These are phyloP conservation scores for Hypoxylon lenormandii DNA, from an alignment of 495 filamentous ascomycete genomes.

Conservation along the genomic window DNA sequence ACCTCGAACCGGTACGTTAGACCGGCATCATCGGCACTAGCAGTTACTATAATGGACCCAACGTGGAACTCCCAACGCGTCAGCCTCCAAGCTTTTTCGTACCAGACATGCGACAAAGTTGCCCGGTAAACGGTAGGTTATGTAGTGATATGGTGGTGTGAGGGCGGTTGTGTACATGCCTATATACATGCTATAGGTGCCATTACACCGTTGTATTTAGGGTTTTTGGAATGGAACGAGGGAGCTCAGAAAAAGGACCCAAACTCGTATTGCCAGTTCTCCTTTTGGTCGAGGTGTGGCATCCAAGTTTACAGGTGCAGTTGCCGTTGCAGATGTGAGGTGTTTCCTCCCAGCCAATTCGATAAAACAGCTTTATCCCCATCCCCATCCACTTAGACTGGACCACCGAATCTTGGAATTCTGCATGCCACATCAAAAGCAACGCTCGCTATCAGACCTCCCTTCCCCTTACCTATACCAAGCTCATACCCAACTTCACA, in stretches of 20 bases:
- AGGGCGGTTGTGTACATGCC: no score
- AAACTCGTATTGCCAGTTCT: slow-evolving; percentile 14
- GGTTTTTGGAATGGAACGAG: slow-evolving; percentile 2
- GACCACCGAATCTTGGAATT: neutral
- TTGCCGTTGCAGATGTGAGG: no score
- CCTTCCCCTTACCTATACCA: neutral
- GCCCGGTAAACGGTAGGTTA: no score
- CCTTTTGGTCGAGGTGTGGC: slow-evolving; percentile 16
- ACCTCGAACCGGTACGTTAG: slow-evolving; percentile 4
- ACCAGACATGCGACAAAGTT: slow-evolving; percentile 5
- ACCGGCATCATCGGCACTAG: slow-evolving; percentile 31
- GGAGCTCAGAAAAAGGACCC: slow-evolving; percentile 11
- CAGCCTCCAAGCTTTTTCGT: slow-evolving; percentile 24
- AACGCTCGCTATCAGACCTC: neutral
- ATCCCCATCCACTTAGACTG: neutral
- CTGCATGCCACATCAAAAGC: neutral
- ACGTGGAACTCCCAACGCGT: slow-evolving; percentile 46
- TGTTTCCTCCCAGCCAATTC: neutral
- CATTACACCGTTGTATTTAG: neutral
- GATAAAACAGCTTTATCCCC: neutral
- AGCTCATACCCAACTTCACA: neutral
- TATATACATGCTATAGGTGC: neutral
- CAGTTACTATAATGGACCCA: slow-evolving; percentile 20
- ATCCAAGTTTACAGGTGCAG: slow-evolving; percentile 1
- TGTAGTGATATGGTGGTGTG: no score